Conservation (phyloP, 2,329 filamentous ascomycete genomes). For the Neofusicoccum cordaticola region DNA sequence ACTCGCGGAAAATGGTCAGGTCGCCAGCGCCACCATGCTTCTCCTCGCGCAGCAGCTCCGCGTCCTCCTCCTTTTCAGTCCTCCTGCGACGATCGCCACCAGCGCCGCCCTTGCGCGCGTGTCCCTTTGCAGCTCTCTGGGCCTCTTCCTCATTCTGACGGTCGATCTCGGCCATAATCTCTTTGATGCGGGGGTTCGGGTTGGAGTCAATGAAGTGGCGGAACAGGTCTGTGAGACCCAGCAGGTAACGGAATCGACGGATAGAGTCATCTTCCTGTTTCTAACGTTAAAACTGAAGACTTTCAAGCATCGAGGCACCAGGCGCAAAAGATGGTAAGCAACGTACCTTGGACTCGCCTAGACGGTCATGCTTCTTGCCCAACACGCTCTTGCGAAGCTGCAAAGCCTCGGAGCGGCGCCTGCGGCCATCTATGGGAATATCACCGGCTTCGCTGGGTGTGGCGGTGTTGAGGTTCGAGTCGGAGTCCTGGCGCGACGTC, state of each 20-base stretch:
- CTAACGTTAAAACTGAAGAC: not conserved
- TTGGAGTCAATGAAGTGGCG: constrained; percentile 99
- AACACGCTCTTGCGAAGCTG: constrained; percentile 89
- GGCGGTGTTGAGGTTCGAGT: constrained; percentile 64
- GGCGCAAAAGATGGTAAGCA: not conserved
- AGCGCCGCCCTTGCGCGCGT: constrained; percentile 79
- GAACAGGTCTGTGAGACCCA: constrained; percentile 94
- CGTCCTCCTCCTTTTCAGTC: constrained; percentile 97
- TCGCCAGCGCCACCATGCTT: constrained; percentile 81
- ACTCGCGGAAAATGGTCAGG: constrained; percentile 83
- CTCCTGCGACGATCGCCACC: constrained; percentile 74
- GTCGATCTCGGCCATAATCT: constrained; percentile 92
- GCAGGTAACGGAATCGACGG: constrained; percentile 86
- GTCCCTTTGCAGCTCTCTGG: constrained; percentile 67
- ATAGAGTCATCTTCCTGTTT: constrained; percentile 88
- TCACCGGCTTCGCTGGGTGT: constrained; percentile 87
- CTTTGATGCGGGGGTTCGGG: constrained; percentile 88
- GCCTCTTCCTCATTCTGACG: constrained; percentile 78
- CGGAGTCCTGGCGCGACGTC: constrained; percentile 54
- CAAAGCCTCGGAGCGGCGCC: constrained; percentile 80
- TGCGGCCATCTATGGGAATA: constrained; percentile 68
- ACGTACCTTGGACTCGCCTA: constrained; percentile 87
- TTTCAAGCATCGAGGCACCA: not conserved
- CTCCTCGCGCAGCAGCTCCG: constrained; percentile 81
- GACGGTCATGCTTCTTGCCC: constrained; percentile 87